Percentiles rank a stretch among this genome's conserved stretches.
phyloP scores from a whole-genome alignment of 108 stramenopile genomes.

The Seminavis robusta region DNA sequence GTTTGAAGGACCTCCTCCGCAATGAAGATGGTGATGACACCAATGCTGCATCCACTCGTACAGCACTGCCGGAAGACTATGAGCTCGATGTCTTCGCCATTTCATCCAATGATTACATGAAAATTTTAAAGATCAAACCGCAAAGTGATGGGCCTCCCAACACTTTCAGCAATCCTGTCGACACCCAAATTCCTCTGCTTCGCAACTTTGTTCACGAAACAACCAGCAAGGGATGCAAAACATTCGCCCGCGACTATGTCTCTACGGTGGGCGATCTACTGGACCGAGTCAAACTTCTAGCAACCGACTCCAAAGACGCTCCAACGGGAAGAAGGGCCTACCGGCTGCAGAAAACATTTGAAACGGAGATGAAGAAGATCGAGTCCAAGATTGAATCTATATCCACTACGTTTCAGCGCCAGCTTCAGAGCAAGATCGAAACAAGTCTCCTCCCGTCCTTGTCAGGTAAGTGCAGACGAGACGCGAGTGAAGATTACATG shows the following conservation, averaged over 20 bases:
- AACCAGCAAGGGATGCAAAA: slow-evolving; percentile 18
- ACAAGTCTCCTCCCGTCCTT: background rate
- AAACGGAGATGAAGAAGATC: slow-evolving; percentile 14
- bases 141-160: slow-evolving; percentile 36
- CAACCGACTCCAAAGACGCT: slow-evolving; percentile 15
- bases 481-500: no score
- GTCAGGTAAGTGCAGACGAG: background rate
- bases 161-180: slow-evolving; percentile 17
- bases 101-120: slow-evolving; percentile 46
- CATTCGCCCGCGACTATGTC: slow-evolving; percentile 18
- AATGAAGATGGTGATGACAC: slow-evolving; percentile 25
- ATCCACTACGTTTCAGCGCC: slow-evolving; percentile 13
- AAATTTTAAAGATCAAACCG: slow-evolving; percentile 31
- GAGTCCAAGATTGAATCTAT: slow-evolving; percentile 14
- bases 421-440: slow-evolving; percentile 11
- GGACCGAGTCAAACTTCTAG: slow-evolving; percentile 29
- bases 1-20: slow-evolving; percentile 34
- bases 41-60: background rate
- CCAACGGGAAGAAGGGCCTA: slow-evolving; percentile 20
- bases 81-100: slow-evolving; percentile 41
- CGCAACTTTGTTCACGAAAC: slow-evolving; percentile 23
- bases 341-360: slow-evolving; percentile 20
- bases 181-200: slow-evolving; percentile 39
- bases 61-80: slow-evolving; percentile 24
- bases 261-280: slow-evolving; percentile 25